Percentiles rank a stretch among this genome's conserved stretches.
phyloP scores from a whole-genome alignment of 208 protist genomes.

The Cochliopodium minus region DNA sequence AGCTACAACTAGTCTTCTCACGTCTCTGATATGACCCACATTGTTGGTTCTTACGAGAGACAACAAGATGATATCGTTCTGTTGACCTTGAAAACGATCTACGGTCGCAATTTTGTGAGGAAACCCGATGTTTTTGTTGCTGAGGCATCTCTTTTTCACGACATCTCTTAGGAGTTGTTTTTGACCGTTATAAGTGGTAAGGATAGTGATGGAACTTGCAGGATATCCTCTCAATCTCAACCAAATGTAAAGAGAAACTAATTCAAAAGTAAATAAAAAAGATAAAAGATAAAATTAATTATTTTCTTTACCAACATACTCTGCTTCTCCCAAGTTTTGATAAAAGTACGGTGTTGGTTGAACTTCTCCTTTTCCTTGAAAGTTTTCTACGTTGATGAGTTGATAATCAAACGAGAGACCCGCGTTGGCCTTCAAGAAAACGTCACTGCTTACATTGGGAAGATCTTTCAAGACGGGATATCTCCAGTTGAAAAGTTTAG shows the following conservation, averaged over 20 bases:
- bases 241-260: conserved; percentile 51
- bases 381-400: conserved; percentile 51
- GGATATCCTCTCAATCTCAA: conserved; percentile 51
- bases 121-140: conserved; percentile 31
- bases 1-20: conserved; percentile 56
- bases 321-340: conserved; percentile 60
- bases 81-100: conserved; percentile 65
- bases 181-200: conserved; percentile 73
- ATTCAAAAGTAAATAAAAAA: too few species aligned
- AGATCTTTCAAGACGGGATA: conserved; percentile 45
- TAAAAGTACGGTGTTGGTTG: conserved; percentile 42
- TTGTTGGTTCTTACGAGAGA: conserved; percentile 52
- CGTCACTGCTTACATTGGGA: conserved; percentile 18
- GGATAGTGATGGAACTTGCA: conserved; percentile 36
- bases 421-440: conserved; percentile 13
- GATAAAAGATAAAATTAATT: too few species aligned
- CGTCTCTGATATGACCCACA: conserved; percentile 54
- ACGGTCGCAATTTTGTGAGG: conserved; percentile 52
- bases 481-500: conserved; percentile 45
- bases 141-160: conserved; percentile 20
- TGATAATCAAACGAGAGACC: conserved; percentile 39
- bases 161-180: conserved; percentile 47
- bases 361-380: conserved; percentile 36
- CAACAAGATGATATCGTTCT: conserved; percentile 63
- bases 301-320: too few species aligned